Evolutionary conservation across 345 rosid genomes (phyloP), one percentile per base, ranked within the genome.

Genomic region (Lumnitzera racemosa): DNA sequence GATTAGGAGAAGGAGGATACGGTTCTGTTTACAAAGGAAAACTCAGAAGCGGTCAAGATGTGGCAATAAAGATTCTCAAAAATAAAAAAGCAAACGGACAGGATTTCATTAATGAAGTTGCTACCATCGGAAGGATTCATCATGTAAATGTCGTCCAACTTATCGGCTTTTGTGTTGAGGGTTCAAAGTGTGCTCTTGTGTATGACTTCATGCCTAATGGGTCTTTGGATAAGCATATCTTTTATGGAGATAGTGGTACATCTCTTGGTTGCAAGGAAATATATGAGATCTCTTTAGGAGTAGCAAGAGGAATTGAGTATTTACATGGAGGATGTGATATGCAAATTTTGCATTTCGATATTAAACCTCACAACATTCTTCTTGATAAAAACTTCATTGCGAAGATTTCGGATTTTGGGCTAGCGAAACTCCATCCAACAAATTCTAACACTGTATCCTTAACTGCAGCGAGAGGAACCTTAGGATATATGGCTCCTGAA

Each of bases 181-280:
- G 55, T 7, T 52, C 23, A 15, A 52, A 52, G 55, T 27, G 55
- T 17, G 55, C 55, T 52, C 55, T 69, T 15, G 62, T 69, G 12
- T 29, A 62, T 36, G 67, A 51, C 3, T 68, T 56, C 55, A 62
- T 68, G 67, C 5, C 57, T 51, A 68, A 68, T 51, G 72, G 72
- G 24, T 62, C 67, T 15, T 62, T 68, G 2, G 67, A 68, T 36
- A 62, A 62, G 36, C 10, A 51, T 12, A 25, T 61, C n/a, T 67
- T 61, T 29, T 31, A 56, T 4, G 46, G 56, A 29, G 24, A 52
- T 11, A 57, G 50, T 2, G 43, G 29, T 6, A 53, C n/a, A 23
- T 29, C 36, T 1, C 15, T 60, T 3, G 11, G 49, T 47, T 64
- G 48, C 61, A 2, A 53, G 11, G 57, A 56, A 17, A 48, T 56